Evolutionary conservation across 768 basidiomycete species (phyloP), one percentile per base, ranked within the genome.

Genomic region (Kockovaella imperatae): DNA sequence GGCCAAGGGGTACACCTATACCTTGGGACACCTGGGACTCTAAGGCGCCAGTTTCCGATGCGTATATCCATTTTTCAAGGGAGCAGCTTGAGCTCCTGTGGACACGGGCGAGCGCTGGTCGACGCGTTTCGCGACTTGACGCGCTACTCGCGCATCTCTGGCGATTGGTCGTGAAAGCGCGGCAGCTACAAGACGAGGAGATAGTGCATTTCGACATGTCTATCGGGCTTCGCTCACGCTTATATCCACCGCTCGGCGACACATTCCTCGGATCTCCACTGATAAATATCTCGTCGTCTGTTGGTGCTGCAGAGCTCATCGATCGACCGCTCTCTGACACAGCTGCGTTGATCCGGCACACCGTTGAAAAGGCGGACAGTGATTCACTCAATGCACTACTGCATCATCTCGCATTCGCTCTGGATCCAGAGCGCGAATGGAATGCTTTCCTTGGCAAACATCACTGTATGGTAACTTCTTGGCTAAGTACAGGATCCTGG

Each of bases 91-190:
- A 51, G 18, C 20, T 21, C 13, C 35, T 51, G 1, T 45, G 29
- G 20, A 8, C 15, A 15, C 14, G n/a, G 18, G 7, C 28, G 10
- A 15, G 14, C 14, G 11, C 18, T 11, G 36, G 49, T 44, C 31
- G 32, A 38, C 11, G 36, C n/a, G 23, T 38, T 17, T 38, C 36
- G 8, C 11, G 45, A 26, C 32, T 51, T 4, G 49, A 51, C 21
- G 29, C 49, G 11, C n/a, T 51, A 26, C 49, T 47, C 13, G 49
- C 49, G 15, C 49, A 51, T 45, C 5, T 51, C 20, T 51, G 49
- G 49, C 8, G 43, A 17, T 10, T 36, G n/a, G 23, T 44, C 20
- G 25, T 35, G 4, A 43, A 30, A 35, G 44, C 43, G 2, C 41
- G 49, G 23, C 29, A 35, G 5, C 3, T 36, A 14, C 32, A 23